A percentile compares a stretch with the other conserved stretches of the same genome.
Evolutionary conservation across 805 yeast genomes (phyloP).

Genomic region (Myxozyma neotropica): DNA sequence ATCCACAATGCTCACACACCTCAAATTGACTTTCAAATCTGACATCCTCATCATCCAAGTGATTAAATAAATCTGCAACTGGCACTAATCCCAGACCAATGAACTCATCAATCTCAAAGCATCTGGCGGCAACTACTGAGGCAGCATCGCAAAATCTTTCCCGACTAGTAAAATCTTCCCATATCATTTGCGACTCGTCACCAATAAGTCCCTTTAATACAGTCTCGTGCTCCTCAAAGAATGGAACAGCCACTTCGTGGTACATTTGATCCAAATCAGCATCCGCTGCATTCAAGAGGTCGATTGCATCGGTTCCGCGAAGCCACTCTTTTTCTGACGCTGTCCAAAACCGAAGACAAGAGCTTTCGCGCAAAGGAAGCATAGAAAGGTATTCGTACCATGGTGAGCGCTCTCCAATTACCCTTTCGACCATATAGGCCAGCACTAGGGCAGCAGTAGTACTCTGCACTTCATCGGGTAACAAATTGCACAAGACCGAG

Average conservation of each 20-base stretch:
- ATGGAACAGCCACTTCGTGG: conserved; percentile 43
- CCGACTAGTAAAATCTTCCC: conserved; percentile 1
- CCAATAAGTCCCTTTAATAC: conserved; percentile 10
- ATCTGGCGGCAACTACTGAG: conserved; percentile 69
- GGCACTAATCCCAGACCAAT: conserved; percentile 82
- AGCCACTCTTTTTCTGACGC: conserved; percentile 49
- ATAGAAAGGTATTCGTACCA: conserved; percentile 71
- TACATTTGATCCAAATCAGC: conserved; percentile 48
- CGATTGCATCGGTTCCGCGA: conserved; percentile 62
- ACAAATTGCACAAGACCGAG: conserved; percentile 61
- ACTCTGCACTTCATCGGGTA: conserved; percentile 50
- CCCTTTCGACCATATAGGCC: conserved; percentile 71
- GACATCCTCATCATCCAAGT: conserved; percentile 58
- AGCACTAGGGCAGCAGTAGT: conserved; percentile 71
- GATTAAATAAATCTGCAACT: conserved; percentile 88
- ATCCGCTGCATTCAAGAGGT: conserved; percentile 60
- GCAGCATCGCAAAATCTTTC: conserved; percentile 54
- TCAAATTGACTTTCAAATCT: conserved; percentile 63
- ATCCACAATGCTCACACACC: conserved; percentile 53
- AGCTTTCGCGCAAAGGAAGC: conserved; percentile 45
- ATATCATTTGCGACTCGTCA: not conserved
- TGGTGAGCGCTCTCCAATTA: conserved; percentile 66
- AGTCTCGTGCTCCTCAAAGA: conserved; percentile 28
- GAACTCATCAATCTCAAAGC: conserved; percentile 76
- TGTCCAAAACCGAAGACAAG: conserved; percentile 60